Conservation (phyloP, 176 grass and related monocot species). For the Zea mays region DNA sequence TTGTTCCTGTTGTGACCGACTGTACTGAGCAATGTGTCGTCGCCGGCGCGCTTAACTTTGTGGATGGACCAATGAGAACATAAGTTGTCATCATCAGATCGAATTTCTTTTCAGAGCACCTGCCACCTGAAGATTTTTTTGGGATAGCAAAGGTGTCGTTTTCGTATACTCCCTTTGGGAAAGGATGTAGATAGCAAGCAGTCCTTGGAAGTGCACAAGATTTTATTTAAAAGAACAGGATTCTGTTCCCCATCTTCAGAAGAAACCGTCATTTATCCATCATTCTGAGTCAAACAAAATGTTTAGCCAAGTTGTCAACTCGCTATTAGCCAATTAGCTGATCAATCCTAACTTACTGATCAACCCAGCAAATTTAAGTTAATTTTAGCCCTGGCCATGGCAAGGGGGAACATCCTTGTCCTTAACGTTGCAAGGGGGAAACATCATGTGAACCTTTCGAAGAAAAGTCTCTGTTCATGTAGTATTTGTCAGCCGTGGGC, state of each 20-base stretch:
- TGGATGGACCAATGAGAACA: constrained; percentile 35
- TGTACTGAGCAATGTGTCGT: constrained; percentile 37
- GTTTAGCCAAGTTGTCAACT: neutral
- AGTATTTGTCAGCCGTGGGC: neutral
- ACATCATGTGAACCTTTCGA: neutral
- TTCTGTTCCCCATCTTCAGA: neutral
- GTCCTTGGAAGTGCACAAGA: neutral
- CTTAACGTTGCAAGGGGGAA: neutral
- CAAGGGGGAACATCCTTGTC: neutral
- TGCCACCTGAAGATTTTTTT: neutral
- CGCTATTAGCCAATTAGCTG: neutral
- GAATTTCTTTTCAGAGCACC: constrained; percentile 9
- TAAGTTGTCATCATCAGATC: constrained; percentile 29
- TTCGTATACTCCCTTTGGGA: neutral
- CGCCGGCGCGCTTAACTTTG: constrained; percentile 25
- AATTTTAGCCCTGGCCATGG: neutral
- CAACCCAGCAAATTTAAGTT: neutral
- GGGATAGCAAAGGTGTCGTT: neutral
- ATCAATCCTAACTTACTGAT: neutral
- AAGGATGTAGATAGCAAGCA: constrained; percentile 2
- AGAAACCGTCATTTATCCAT: neutral
- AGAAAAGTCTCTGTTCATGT: neutral
- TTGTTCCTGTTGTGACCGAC: constrained; percentile 32
- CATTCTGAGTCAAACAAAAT: neutral
- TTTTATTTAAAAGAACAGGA: neutral